Evolutionary conservation across 1,284 basidiomycete species (phyloP), one percentile per base, ranked within the genome.

Genomic region (Macrocystidia cucumis): DNA sequence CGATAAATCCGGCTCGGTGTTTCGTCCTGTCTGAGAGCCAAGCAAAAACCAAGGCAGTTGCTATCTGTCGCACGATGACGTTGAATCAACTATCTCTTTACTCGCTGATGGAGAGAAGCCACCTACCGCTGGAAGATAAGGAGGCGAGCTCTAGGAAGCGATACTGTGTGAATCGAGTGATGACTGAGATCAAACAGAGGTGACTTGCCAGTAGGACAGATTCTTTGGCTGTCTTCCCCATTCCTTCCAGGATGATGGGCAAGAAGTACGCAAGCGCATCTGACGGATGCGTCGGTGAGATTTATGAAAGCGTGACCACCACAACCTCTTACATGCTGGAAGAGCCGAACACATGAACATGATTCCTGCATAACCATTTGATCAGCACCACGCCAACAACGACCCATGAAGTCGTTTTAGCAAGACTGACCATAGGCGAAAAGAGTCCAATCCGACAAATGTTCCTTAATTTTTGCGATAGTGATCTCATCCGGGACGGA

Each of bases 361-460:
- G 16, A 59, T 35, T 8, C 49, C 59, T 59, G 23, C 13, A 34
- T 18, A 17, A 9, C 12, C 8, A 25, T 8, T 25, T 25, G 23
- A 32, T 16, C 32, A 24, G 29, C 32, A 37, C 26, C 25, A 12
- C 5, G 17, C 12, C 18, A 21, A 12, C 5, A 4, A 32, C 11
- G 7, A 2, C 19, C n/a, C n/a, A 35, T 44, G 14, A 40, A 56
- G n/a, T n/a, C n/a, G n/a, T n/a, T n/a, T n/a, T n/a, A n/a, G n/a
- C n/a, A n/a, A n/a, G n/a, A n/a, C n/a, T n/a, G n/a, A n/a, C 59
- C 61, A 41, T 57, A 62, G 13, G 56, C 55, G 59, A 57, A 62
- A n/a, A 62, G 42, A 11, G 52, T 55, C 56, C 62, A 64, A 41
- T 65, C 63, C 20, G 46, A 43, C 5, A 63, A 44, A 38, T 61